Evolutionary conservation across 2,329 filamentous ascomycete genomes (phyloP).

Genomic region (Aspergillus ruber): DNA sequence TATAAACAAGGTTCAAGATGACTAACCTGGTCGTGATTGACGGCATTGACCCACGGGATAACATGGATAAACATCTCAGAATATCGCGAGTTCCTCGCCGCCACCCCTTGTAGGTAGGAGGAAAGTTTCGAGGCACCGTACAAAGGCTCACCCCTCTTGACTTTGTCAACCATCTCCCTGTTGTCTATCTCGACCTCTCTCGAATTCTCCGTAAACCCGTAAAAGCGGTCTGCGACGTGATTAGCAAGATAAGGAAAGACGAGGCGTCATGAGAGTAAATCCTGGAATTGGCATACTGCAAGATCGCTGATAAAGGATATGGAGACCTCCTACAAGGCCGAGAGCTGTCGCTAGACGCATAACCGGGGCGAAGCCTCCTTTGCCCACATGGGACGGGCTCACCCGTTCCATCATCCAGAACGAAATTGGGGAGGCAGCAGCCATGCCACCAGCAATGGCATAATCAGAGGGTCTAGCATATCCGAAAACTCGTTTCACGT

Average conservation of each 20-base stretch:
- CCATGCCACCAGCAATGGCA: conserved; percentile 59
- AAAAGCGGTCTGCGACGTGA: conserved; percentile 69
- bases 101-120: conserved; percentile 89
- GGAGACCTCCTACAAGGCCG: conserved; percentile 69
- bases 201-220: conserved; percentile 86
- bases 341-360: conserved; percentile 73
- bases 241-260: conserved; percentile 4
- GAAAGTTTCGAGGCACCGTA: conserved; percentile 76
- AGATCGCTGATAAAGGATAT: conserved; percentile 79
- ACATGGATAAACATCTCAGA: conserved; percentile 75
- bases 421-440: conserved; percentile 64
- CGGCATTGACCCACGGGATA: conserved; percentile 96
- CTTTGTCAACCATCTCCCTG: conserved; percentile 94
- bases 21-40: conserved; percentile 73
- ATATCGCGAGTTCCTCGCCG: conserved; percentile 87
- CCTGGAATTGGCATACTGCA: conserved; percentile 55
- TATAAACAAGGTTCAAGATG: neutral
- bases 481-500: conserved; percentile 80
- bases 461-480: conserved; percentile 89
- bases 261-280: neutral
- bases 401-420: conserved; percentile 77
- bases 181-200: conserved; percentile 94
- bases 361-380: conserved; percentile 71
- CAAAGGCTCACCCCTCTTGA: conserved; percentile 83
- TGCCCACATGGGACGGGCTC: conserved; percentile 76